Evolutionary conservation across 192 early-diverging fungal genomes (phyloP), one percentile per base, ranked within the genome.

Genomic region (Coemansia sp.): DNA sequence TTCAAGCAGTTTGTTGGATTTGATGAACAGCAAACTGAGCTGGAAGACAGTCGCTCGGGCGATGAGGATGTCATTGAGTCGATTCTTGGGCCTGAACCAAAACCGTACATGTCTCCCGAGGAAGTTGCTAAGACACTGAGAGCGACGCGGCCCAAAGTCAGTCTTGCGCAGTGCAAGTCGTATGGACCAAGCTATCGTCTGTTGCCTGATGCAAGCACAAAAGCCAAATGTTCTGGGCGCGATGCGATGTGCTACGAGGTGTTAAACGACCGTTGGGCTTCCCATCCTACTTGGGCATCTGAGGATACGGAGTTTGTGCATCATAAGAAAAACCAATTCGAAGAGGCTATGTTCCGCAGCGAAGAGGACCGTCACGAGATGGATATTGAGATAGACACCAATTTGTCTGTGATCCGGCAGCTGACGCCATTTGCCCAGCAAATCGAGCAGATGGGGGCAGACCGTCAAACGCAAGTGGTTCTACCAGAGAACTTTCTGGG

Each of bases 361-460:
- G 97, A 99, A 72, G 97, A 99, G 69, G 95, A 98, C 84, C 86
- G 95, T 24, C 94, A 92, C 75, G 97, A 99, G 68, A 97, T 97
- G 85, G 96, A 99, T 70, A 86, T 97, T 73, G 93, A 95, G 76
- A 97, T 99, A 60, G 93, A 97, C 72, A 90, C 95, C 54, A 97
- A 97, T 59, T 67, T 94, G 60, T 87, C 91, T 29, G 90, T 90
- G 3, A 99, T 99, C 75, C 87, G 88, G 6, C 75, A 97, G 29
- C 76, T 99, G 56, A 93, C 95, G 64, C 94, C 95, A 5, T 94
- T 99, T 62, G 90, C 88, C 6, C 88, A 88, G 70, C 86, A 92
- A 62, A 91, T 99, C 32, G 84, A 89, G 66, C 75, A 85, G 29
- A 95, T 99, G 95, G 70, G 83, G 2, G 62, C 76, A 0, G 96